phyloP scores from a whole-genome alignment of 495 filamentous ascomycete genomes.

The Darksidea phi region DNA sequence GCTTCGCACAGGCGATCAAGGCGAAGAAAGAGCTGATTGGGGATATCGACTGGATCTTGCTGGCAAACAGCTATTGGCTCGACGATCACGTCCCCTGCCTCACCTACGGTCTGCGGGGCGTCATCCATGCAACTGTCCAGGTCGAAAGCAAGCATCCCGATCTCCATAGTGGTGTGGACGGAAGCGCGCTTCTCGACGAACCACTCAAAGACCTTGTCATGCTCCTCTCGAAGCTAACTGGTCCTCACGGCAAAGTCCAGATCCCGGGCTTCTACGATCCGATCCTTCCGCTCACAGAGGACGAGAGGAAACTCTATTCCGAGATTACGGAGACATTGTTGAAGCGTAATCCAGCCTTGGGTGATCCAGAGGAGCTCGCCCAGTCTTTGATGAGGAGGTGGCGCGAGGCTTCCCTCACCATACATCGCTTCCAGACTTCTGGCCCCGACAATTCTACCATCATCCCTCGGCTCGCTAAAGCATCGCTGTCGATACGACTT shows the following conservation, averaged over 20 bases:
- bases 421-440: constrained; percentile 89
- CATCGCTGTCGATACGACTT: constrained; percentile 82
- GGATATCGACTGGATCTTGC: constrained; percentile 83
- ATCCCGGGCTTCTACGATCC: constrained; percentile 82
- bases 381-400: constrained; percentile 84
- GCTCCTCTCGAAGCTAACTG: constrained; percentile 74
- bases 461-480: constrained; percentile 82
- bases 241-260: constrained; percentile 60
- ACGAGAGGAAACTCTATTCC: constrained; percentile 77
- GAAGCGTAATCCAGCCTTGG: constrained; percentile 64
- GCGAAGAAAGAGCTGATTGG: constrained; percentile 82
- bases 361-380: constrained; percentile 66
- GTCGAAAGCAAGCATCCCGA: constrained; percentile 84
- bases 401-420: constrained; percentile 92
- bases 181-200: constrained; percentile 82
- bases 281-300: constrained; percentile 69
- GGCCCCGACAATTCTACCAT: constrained; percentile 77
- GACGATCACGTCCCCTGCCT: constrained; percentile 93
- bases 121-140: constrained; percentile 87
- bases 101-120: constrained; percentile 92
- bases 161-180: constrained; percentile 93
- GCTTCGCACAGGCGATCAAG: constrained; percentile 77
- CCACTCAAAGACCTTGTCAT: constrained; percentile 85
- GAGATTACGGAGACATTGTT: constrained; percentile 77
- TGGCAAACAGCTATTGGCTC: constrained; percentile 98